Base-by-base conservation (phyloP, 352 stramenopile species). In the Pythium myriotylum region DNA sequence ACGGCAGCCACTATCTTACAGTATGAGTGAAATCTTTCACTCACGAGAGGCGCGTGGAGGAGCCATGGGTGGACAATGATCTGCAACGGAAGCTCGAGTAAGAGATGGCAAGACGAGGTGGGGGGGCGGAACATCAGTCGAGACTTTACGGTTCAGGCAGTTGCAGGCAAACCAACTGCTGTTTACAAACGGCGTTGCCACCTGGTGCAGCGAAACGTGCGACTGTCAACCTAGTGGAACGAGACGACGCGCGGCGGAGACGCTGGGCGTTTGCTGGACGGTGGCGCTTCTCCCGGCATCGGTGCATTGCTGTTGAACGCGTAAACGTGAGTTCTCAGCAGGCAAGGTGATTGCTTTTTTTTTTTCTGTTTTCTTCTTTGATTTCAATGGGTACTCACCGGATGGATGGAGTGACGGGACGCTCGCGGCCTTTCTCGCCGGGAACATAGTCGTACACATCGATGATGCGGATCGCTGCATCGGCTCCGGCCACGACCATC, bases 391-490 rank as follows among this genome's bases (percentile, higher is more conserved):
- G 40, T 39, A 57, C 64, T 23, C 50, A 72, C 64, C 49, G 54
- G 32, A 92, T 91, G 2, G 84, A 92, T 6, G 77, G 81, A 8
- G 82, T 87, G 17, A 89, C 75, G 1, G 84, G 84, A 17, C 79
- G 76, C 51, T 95, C 86, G 35, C 86, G 82, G 7, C 59, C 72
- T 47, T 86, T 92, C 50, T 90, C 80, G 26, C 80, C 79, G 14
- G 78, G 76, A 32, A 88, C 54, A 42, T 88, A 79, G 64, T 94
- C 83, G 64, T 94, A 88, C 23, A 97, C 79, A 58, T 96, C 86
- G 48, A 97, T 94, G 64, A 97, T 94, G 24, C 89, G 84, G 68
- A 97, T 96, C 8, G 88, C 86, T 8, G 85, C 72, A 49, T 97
- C 88, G 14, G 86, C 89, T 4, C 89, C 86, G 24, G 80, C 88